Percentiles rank a stretch among this genome's conserved stretches.
Conservation (phyloP, 371 early-diverging fungal species). For the Thermomucor indicae-seudaticae region DNA sequence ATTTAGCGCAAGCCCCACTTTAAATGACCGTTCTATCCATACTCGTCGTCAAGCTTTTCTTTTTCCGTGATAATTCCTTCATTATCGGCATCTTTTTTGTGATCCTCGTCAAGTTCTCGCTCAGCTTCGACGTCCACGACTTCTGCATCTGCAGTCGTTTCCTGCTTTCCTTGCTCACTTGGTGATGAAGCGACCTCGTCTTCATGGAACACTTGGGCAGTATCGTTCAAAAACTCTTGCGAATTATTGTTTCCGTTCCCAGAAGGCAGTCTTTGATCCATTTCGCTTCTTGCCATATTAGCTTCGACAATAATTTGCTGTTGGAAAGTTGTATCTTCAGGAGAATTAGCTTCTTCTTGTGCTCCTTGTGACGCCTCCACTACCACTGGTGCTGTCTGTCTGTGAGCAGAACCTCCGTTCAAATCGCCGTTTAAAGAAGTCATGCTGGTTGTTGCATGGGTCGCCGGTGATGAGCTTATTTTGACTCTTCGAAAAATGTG, state of each 20-base stretch:
- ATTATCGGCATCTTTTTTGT: neutral
- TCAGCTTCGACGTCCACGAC: neutral
- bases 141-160: neutral
- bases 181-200: conserved; percentile 11
- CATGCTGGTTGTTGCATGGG: conserved; percentile 1
- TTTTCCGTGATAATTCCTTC: neutral
- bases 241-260: conserved; percentile 38
- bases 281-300: conserved; percentile 44
- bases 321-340: conserved; percentile 19
- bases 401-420: neutral
- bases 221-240: conserved; percentile 43
- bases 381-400: conserved; percentile 2
- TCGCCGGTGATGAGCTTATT: conserved; percentile 16
- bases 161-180: neutral
- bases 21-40: too few species aligned
- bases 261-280: conserved; percentile 31
- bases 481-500: conserved; percentile 69
- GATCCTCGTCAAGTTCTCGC: neutral
- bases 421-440: conserved; percentile 5
- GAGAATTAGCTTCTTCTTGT: neutral
- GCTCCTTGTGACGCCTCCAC: neutral
- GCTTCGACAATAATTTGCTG: conserved; percentile 49
- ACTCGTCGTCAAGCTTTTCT: neutral
- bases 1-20: neutral
- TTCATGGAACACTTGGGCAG: conserved; percentile 41